Conservation (phyloP, 805 yeast genomes). For the Blastobotrys muscicola region DNA sequence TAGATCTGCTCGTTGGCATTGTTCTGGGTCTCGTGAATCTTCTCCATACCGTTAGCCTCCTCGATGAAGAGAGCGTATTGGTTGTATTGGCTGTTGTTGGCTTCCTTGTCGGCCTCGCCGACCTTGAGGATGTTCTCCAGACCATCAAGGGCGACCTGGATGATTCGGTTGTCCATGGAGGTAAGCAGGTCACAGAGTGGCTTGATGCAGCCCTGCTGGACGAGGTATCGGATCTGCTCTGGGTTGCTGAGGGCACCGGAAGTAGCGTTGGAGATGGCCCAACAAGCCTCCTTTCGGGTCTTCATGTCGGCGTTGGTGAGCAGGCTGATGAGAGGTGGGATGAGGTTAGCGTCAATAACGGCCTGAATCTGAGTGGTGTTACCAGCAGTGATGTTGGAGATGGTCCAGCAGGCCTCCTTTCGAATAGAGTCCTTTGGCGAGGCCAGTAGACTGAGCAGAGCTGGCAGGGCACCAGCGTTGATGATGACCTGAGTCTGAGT, state of each 20-base stretch:
- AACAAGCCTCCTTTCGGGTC: conserved; percentile 97
- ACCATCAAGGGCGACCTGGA: conserved; percentile 92
- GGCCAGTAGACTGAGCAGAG: conserved; percentile 66
- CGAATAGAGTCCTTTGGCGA: conserved; percentile 87
- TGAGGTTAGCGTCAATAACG: conserved; percentile 86
- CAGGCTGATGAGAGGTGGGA: conserved; percentile 80
- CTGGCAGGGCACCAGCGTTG: conserved; percentile 84
- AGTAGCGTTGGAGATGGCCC: conserved; percentile 98
- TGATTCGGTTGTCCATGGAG: conserved; percentile 82
- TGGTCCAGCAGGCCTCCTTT: conserved; percentile 98
- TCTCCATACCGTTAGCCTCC: conserved; percentile 98
- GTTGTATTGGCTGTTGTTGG: conserved; percentile 57
- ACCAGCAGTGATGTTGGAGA: conserved; percentile 97
- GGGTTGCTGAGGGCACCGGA: conserved; percentile 91
- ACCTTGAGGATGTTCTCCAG: conserved; percentile 86
- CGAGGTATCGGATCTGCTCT: conserved; percentile 87
- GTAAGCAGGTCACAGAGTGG: conserved; percentile 89
- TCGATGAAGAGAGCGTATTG: conserved; percentile 87
- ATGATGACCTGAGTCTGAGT: conserved; percentile 90
- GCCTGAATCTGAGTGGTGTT: conserved; percentile 93
- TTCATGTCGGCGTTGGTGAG: conserved; percentile 81
- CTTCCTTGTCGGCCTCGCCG: conserved; percentile 88
- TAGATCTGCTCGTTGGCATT: conserved; percentile 89
- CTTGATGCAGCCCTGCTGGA: conserved; percentile 91
- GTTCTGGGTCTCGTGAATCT: conserved; percentile 85